Evolutionary conservation across 352 stramenopile species (phyloP).

Genomic region (Globisporangium paroecandrum): DNA sequence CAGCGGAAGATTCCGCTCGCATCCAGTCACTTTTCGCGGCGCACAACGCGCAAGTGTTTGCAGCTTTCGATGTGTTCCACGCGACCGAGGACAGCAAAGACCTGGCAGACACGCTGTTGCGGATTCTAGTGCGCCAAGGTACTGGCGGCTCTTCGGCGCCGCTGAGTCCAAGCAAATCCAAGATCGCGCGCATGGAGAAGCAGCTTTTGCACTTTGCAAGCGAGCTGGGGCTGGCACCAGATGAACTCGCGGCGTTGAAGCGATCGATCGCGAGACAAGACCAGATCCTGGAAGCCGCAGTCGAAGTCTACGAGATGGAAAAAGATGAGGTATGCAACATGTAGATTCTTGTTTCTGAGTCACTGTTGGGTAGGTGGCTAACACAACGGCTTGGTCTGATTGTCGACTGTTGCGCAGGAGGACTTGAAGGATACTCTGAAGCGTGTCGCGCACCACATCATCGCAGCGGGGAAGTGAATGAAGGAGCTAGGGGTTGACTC

Average conservation of each 20-base stretch:
- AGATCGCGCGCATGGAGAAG: slow-evolving; percentile 32
- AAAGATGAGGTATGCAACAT: slow-evolving; percentile 34
- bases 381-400: neutral
- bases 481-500: neutral
- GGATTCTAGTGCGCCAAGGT: slow-evolving; percentile 26
- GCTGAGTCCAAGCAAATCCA: slow-evolving; percentile 11
- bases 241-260: slow-evolving; percentile 36
- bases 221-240: slow-evolving; percentile 25
- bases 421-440: slow-evolving; percentile 52
- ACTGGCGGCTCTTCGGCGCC: neutral
- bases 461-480: slow-evolving; percentile 5
- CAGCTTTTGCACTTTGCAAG: slow-evolving; percentile 39
- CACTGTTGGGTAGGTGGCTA: neutral
- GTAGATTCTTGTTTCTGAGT: neutral
- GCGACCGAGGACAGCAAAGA: slow-evolving; percentile 46
- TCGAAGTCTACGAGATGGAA: slow-evolving; percentile 37
- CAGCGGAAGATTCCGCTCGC: slow-evolving; percentile 18
- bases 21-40: slow-evolving; percentile 30
- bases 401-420: slow-evolving; percentile 22
- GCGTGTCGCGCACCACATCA: slow-evolving; percentile 37
- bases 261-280: slow-evolving; percentile 36
- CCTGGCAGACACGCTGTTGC: slow-evolving; percentile 52
- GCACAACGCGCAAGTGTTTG: slow-evolving; percentile 42
- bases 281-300: slow-evolving; percentile 35
- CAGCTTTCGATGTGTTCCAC: slow-evolving; percentile 53